A percentile compares a stretch with the other conserved stretches of the same genome.
phyloP scores from a whole-genome alignment of 2,329 filamentous ascomycete genomes.

The Fusarium lateritium region DNA sequence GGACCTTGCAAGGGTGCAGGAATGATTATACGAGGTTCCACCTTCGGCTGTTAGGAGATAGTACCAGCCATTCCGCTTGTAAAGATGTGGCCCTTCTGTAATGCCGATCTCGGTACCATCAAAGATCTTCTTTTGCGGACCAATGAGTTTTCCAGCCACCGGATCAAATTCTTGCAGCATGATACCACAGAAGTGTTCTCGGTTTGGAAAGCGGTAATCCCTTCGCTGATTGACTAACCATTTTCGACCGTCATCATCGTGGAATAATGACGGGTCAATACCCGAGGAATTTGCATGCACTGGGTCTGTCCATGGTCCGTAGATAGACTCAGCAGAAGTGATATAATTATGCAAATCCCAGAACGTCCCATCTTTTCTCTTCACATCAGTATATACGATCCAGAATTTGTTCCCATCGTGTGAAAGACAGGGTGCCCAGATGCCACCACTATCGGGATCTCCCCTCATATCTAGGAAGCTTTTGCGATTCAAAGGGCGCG shows the following conservation, averaged over 20 bases:
- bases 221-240: slow-evolving; percentile 70
- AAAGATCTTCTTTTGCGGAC: slow-evolving; percentile 69
- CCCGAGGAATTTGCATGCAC: slow-evolving; percentile 71
- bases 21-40: slow-evolving; percentile 72
- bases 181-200: slow-evolving; percentile 66
- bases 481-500: slow-evolving; percentile 63
- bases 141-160: slow-evolving; percentile 64
- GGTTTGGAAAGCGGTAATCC: slow-evolving; percentile 65
- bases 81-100: slow-evolving; percentile 71
- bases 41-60: slow-evolving; percentile 73
- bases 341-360: slow-evolving; percentile 76
- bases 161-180: slow-evolving; percentile 70
- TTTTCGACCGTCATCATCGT: slow-evolving; percentile 68
- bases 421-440: slow-evolving; percentile 75
- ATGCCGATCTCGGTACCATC: slow-evolving; percentile 67
- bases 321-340: slow-evolving; percentile 60
- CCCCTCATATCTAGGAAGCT: slow-evolving; percentile 69
- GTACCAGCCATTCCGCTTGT: slow-evolving; percentile 70
- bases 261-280: slow-evolving; percentile 73
- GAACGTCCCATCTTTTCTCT: slow-evolving; percentile 75
- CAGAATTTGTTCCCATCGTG: slow-evolving; percentile 73
- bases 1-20: slow-evolving; percentile 71
- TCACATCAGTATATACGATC: slow-evolving; percentile 76
- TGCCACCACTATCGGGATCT: slow-evolving; percentile 70
- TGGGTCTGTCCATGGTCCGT: slow-evolving; percentile 73